Evolutionary conservation across 345 rosid genomes (phyloP), one percentile per base, ranked within the genome.

Genomic region (Viola odorata): DNA sequence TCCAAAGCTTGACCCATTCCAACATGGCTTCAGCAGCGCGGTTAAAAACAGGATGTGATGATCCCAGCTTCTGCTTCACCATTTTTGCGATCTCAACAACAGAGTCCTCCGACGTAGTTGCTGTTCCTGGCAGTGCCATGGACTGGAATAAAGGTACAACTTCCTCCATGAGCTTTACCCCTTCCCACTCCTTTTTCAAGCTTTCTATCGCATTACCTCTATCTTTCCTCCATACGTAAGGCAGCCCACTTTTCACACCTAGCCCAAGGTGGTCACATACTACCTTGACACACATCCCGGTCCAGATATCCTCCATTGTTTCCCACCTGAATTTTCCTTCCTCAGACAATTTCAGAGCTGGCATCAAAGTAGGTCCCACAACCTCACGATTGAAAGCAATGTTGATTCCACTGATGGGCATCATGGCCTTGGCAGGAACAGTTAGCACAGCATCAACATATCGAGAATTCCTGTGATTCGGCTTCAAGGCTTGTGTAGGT

Each of bases 281-380:
- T 47, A 79, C 88, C 75, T 92, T 92, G 63, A 77, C 74, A 63
- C 98, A 91, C 96, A 91, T 89, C 61, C 98, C 96, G 53, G 81
- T 71, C 98, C 98, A 89, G 38, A 92, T 80, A 69, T 92, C 98
- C 76, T 85, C 98, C 67, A 87, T 82, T 13, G 98, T 92, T 75
- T 92, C 98, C 96, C 97, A 92, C 66, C 98, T 80, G 44, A 85
- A 62, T 66, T 84, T 89, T 61, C 96, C 98, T 84, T 92, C 98
- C 39, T 84, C 81, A 50, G 85, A 80, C 69, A 92, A 54, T 72
- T 70, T 87, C 74, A 89, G 66, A 16, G 94, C 91, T 15, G 96
- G 98, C 40, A 85, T 58, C 69, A 92, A 58, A 39, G 94, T 83
- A 42, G 98, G 96, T 45, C 96, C 96, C 16, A 92, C 66, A 4